Evolutionary conservation across 1,284 basidiomycete genomes (phyloP).

Genomic region (Meripilus lineatus): DNA sequence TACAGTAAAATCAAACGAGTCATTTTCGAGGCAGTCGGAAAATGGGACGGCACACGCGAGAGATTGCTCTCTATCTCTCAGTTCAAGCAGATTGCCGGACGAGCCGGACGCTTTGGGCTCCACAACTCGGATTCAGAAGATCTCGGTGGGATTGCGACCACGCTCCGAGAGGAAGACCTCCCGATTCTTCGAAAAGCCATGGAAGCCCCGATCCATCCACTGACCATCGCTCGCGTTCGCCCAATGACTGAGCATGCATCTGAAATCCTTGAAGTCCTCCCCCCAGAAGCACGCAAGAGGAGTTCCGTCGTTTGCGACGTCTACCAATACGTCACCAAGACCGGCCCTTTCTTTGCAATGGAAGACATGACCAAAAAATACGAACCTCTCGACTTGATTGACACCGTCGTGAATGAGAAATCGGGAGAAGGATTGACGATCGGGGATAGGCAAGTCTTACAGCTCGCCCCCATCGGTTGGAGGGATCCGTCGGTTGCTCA

Average conservation of each 20-base stretch:
- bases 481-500: conserved; percentile 20
- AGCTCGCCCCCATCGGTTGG: conserved; percentile 22
- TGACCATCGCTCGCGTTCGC: conserved; percentile 31
- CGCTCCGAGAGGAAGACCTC: conserved; percentile 66
- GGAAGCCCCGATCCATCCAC: conserved; percentile 29
- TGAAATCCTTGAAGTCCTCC: conserved; percentile 33
- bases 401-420: conserved; percentile 18
- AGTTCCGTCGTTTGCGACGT: conserved; percentile 17
- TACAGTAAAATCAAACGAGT: conserved; percentile 88
- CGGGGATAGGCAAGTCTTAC: conserved; percentile 21
- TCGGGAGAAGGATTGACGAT: no score
- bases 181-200: conserved; percentile 49
- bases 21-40: conserved; percentile 76
- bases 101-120: conserved; percentile 90
- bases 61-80: conserved; percentile 69
- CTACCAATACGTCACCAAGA: conserved; percentile 23
- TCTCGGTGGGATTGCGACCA: conserved; percentile 68
- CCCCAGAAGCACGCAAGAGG: conserved; percentile 21
- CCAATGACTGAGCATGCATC: conserved; percentile 20
- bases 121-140: conserved; percentile 37
- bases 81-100: conserved; percentile 95
- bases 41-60: conserved; percentile 62
- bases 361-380: conserved; percentile 12
- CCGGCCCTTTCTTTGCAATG: conserved; percentile 22
- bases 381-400: conserved; percentile 19